Conservation (phyloP, 2,329 filamentous ascomycete species). For the Cryphonectria nitschkei region DNA sequence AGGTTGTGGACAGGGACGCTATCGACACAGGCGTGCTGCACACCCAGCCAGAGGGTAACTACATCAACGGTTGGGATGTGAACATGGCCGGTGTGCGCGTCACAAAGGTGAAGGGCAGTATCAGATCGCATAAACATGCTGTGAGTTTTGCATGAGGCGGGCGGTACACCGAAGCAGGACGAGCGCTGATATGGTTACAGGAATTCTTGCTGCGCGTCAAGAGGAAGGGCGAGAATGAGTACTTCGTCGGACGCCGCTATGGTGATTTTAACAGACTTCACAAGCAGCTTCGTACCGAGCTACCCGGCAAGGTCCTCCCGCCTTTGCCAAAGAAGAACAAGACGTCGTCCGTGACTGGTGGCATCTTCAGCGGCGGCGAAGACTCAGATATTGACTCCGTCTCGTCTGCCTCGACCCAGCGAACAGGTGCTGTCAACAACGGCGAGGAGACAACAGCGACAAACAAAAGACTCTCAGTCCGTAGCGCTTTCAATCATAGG, state of each 20-base stretch:
- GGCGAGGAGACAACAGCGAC: slow-evolving; percentile 32
- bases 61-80: slow-evolving; percentile 94
- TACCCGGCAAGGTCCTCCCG: slow-evolving; percentile 88
- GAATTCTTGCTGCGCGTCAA: slow-evolving; percentile 91
- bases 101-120: slow-evolving; percentile 79
- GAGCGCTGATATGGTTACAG: slow-evolving; percentile 44
- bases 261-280: slow-evolving; percentile 84
- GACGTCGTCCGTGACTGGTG: slow-evolving; percentile 64
- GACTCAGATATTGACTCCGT: slow-evolving; percentile 78
- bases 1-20: slow-evolving; percentile 90
- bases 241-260: slow-evolving; percentile 83
- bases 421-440: slow-evolving; percentile 40
- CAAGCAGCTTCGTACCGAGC: slow-evolving; percentile 77
- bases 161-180: not conserved
- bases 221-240: slow-evolving; percentile 72
- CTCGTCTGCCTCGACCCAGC: slow-evolving; percentile 76
- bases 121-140: slow-evolving; percentile 89
- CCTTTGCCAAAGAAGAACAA: slow-evolving; percentile 92
- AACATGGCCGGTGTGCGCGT: slow-evolving; percentile 90
- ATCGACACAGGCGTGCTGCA: slow-evolving; percentile 88
- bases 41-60: slow-evolving; percentile 87
- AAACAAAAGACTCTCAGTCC: slow-evolving; percentile 47
- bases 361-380: slow-evolving; percentile 50
- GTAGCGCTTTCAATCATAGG: slow-evolving; percentile 40
- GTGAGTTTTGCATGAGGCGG: slow-evolving; percentile 52